These are phyloP conservation scores for Mantamonas sphyraenae DNA, from an alignment of 78 protist species.

Conservation along the genomic window DNA sequence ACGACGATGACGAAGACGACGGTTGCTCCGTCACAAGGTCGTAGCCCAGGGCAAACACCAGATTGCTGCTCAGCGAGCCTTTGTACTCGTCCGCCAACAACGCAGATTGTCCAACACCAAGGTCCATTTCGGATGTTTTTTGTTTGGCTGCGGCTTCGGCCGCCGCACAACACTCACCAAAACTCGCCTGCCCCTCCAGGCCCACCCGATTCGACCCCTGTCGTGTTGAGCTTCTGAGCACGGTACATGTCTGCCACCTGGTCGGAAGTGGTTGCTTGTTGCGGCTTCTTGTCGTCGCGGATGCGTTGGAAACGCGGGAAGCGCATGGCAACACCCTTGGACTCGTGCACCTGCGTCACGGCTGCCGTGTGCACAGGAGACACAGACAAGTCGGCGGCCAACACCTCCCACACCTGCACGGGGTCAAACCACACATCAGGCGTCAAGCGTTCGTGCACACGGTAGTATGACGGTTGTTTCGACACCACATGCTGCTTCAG, in stretches of 20 bases:
- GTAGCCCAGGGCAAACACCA: too few species aligned
- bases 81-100: too few species aligned
- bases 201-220: too few species aligned
- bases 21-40: too few species aligned
- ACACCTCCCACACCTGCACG: slow-evolving; percentile 88
- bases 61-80: too few species aligned
- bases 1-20: too few species aligned
- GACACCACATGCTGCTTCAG: slow-evolving; percentile 28
- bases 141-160: too few species aligned
- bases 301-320: slow-evolving; percentile 94
- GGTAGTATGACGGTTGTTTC: slow-evolving; percentile 32
- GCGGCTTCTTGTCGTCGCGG: slow-evolving; percentile 91
- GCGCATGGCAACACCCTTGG: slow-evolving; percentile 95
- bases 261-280: slow-evolving; percentile 80
- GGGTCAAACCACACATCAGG: slow-evolving; percentile 91
- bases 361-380: slow-evolving; percentile 83
- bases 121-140: too few species aligned
- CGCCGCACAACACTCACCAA: too few species aligned
- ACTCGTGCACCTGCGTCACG: slow-evolving; percentile 54
- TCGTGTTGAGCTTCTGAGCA: slow-evolving; percentile 15
- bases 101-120: too few species aligned
- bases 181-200: too few species aligned
- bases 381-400: slow-evolving; percentile 89
- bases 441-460: slow-evolving; percentile 6
- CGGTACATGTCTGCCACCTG: slow-evolving; percentile 61